A percentile compares a stretch with the other conserved stretches of the same genome.
These are phyloP conservation scores for Hypomyces rosellus DNA, from an alignment of 2,329 filamentous ascomycete species.

Conservation along the genomic window DNA sequence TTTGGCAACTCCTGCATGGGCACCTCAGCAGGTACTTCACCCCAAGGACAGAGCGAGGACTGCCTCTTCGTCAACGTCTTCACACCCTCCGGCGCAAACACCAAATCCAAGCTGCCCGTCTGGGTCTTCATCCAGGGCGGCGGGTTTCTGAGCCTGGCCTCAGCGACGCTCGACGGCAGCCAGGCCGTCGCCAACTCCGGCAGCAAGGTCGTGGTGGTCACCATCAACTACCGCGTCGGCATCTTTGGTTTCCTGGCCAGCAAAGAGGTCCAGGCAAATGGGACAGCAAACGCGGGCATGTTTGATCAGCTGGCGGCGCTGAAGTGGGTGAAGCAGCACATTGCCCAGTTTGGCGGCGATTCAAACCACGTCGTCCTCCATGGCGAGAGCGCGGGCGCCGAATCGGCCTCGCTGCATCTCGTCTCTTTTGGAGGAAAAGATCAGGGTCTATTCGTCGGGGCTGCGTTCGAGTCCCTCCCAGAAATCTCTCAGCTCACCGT, in stretches of 20 bases:
- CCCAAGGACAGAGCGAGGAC: conserved; percentile 24
- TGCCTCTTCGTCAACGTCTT: conserved; percentile 30
- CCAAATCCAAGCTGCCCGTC: conserved; percentile 30
- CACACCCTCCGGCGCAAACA: conserved; percentile 16
- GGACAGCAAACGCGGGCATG: conserved; percentile 15
- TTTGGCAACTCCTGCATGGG: conserved; percentile 6
- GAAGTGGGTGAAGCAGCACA: conserved; percentile 15
- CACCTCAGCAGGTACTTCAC: background rate
- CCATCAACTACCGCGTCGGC: conserved; percentile 39
- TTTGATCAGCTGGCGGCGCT: conserved; percentile 38
- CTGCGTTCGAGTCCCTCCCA: conserved; percentile 44
- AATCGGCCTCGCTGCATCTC: conserved; percentile 57
- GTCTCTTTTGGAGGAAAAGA: conserved; percentile 46
- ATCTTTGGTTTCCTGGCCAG: conserved; percentile 34
- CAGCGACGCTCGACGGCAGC: conserved; percentile 31
- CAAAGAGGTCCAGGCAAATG: conserved; percentile 8
- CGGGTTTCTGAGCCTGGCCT: conserved; percentile 28
- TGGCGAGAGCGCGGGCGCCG: conserved; percentile 63
- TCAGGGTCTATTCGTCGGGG: conserved; percentile 44
- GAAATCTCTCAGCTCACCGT: conserved; percentile 41
- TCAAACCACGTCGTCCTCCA: conserved; percentile 56
- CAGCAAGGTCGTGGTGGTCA: conserved; percentile 41
- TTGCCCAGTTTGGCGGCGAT: conserved; percentile 15
- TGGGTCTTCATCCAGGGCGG: conserved; percentile 40
- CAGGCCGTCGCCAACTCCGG: conserved; percentile 28